Conservation (phyloP, 768 basidiomycete species). For the Lactifluus pinguis region DNA sequence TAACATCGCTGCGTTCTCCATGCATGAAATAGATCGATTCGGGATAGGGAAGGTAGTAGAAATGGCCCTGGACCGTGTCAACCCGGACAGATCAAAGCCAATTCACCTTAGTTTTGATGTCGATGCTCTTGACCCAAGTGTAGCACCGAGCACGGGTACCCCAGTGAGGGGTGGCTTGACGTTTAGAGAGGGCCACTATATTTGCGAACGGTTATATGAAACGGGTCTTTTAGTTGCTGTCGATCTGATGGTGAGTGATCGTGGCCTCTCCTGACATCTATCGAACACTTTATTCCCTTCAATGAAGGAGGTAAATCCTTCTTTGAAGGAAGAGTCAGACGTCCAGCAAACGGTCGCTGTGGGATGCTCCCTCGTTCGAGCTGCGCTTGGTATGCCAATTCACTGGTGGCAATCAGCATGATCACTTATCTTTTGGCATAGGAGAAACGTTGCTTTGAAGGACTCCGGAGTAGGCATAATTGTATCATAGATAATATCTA, state of each 20-base stretch:
- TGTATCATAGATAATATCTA: too few species aligned
- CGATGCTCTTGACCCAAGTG: conserved; percentile 86
- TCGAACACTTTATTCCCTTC: background rate
- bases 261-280: background rate
- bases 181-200: conserved; percentile 98
- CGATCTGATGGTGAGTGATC: conserved; percentile 75
- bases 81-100: conserved; percentile 71
- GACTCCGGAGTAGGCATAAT: too few species aligned
- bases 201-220: conserved; percentile 87
- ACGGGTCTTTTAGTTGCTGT: conserved; percentile 87
- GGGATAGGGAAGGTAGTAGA: conserved; percentile 94
- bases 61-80: conserved; percentile 93
- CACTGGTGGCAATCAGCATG: background rate
- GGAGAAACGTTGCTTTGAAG: conserved; percentile 23
- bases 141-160: conserved; percentile 94
- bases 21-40: conserved; percentile 63
- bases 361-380: conserved; percentile 76
- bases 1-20: conserved; percentile 60
- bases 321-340: conserved; percentile 62
- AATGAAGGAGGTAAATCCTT: conserved; percentile 90
- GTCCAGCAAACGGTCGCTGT: conserved; percentile 85
- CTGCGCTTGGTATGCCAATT: conserved; percentile 62
- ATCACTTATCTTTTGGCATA: background rate
- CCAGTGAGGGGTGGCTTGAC: conserved; percentile 92
- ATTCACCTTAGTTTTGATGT: conserved; percentile 98